Evolutionary conservation across 345 rosid genomes (phyloP).

Genomic region (Salix arbutifolia): DNA sequence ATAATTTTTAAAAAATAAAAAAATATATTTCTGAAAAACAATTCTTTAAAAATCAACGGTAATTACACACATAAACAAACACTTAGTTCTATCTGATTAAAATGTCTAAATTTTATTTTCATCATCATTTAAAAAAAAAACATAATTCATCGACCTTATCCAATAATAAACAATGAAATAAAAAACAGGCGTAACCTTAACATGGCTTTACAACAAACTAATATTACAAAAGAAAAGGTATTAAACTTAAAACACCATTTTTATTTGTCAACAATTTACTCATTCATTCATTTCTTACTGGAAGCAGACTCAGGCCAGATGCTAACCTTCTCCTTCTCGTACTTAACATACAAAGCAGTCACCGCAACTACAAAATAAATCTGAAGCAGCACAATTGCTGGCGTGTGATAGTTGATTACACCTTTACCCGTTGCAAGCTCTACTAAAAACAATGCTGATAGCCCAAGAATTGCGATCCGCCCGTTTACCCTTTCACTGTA

Average conservation of each 20-base stretch:
- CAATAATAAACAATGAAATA: too few relatives aligned
- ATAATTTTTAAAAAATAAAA: too few relatives aligned
- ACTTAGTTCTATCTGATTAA: too few relatives aligned
- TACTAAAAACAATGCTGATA: constrained; percentile 67
- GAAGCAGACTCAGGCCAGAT: constrained; percentile 59
- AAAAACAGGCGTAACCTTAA: neutral
- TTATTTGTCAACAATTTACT: neutral
- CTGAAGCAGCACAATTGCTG: constrained; percentile 63
- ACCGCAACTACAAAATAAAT: constrained; percentile 69
- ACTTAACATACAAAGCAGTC: constrained; percentile 54
- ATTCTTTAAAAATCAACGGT: too few relatives aligned
- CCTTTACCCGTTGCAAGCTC: constrained; percentile 91
- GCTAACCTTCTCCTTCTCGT: constrained; percentile 71
- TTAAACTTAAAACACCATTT: neutral
- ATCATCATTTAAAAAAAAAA: too few relatives aligned
- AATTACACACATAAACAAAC: too few relatives aligned
- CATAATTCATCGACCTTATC: too few relatives aligned
- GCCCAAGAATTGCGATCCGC: constrained; percentile 61
- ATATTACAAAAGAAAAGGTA: neutral
- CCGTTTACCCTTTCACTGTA: constrained; percentile 76
- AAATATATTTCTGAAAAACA: too few relatives aligned
- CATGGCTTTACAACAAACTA: neutral
- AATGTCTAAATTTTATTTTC: too few relatives aligned
- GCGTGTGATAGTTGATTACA: constrained; percentile 71
- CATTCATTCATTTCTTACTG: neutral